Conservation (phyloP, 352 stramenopile species). For the Phytophthora tentaculata region DNA sequence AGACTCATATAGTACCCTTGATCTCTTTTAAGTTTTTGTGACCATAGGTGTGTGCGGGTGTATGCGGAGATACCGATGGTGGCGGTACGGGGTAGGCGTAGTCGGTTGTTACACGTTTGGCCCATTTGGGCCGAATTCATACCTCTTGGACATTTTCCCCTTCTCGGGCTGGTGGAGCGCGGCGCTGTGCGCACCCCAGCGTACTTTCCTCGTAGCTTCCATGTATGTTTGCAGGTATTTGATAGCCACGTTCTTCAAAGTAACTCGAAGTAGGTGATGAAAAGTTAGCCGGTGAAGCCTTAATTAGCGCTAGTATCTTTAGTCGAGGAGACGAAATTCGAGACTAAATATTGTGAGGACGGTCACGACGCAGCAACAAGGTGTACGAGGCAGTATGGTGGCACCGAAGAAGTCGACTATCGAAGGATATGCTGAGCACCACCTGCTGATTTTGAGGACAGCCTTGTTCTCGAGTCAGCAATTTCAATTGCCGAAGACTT, state of each 20-base stretch:
- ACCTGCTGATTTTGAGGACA: neutral
- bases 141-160: no score
- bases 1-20: no score
- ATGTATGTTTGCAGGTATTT: neutral
- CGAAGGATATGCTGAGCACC: slow-evolving; percentile 24
- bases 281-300: neutral
- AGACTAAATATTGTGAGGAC: slow-evolving; percentile 15
- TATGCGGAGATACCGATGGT: no score
- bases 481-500: neutral
- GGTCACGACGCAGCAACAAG: slow-evolving; percentile 18
- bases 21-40: no score
- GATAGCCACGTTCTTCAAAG: neutral
- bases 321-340: slow-evolving; percentile 17
- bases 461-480: neutral
- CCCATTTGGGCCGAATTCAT: no score
- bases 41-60: no score
- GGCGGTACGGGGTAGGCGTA: no score
- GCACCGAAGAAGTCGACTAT: slow-evolving; percentile 19
- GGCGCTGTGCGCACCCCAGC: no score
- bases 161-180: slow-evolving; percentile 5
- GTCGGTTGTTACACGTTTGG: no score
- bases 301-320: slow-evolving; percentile 17
- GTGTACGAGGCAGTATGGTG: no score
- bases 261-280: no score
- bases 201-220: neutral